Base-by-base conservation (phyloP, 1,284 basidiomycete genomes). In the Ganoderma resinaceum region DNA sequence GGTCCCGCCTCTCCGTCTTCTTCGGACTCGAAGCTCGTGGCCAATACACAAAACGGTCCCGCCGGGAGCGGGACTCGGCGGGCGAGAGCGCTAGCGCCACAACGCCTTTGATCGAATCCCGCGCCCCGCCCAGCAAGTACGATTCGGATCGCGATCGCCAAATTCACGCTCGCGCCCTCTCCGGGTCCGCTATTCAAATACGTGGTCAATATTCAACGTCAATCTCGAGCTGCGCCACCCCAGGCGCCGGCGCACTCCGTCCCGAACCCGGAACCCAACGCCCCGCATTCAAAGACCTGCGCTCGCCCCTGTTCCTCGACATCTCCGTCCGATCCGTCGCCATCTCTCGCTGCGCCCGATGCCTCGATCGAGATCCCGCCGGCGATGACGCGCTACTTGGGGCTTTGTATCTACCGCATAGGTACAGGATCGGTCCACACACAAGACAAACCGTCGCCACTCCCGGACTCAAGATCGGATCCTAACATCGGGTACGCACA, bases 291-390 rank as follows among this genome's bases (percentile, higher is more conserved):
- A 7, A 42, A 26, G 23, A 1, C 43, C 43, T 55, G 52, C 52
- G 52, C 52, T 26, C 52, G 16, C 29, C 16, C 18, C 52, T 29
- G 18, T 55, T 52, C 52, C 49, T 33, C 29, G 52, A 9, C 52
- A 58, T 35, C 33, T 58, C 55, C n/a, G n/a, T n/a, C n/a, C n/a
- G n/a, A n/a, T n/a, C n/a, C 55, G 35, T 58, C 46, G 23, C 23
- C 12, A 52, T 52, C 46, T 26, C 46, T 18, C n/a, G n/a, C 46
- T 12, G 23, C 46, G n/a, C 55, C 55, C 55, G 55, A 23, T 58
- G 35, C 20, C 55, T n/a, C 35, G 55, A 60, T 60, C 26, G 37
- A 60, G 38, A 60, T 60, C 38, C 26, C 18, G 23, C 23, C 12
- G 5, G 46, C 46, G 46, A 26, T 49, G 46, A n/a, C 11, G 33